Conservation (phyloP, 2,329 filamentous ascomycete genomes). For the Xylariaceae sp. region DNA sequence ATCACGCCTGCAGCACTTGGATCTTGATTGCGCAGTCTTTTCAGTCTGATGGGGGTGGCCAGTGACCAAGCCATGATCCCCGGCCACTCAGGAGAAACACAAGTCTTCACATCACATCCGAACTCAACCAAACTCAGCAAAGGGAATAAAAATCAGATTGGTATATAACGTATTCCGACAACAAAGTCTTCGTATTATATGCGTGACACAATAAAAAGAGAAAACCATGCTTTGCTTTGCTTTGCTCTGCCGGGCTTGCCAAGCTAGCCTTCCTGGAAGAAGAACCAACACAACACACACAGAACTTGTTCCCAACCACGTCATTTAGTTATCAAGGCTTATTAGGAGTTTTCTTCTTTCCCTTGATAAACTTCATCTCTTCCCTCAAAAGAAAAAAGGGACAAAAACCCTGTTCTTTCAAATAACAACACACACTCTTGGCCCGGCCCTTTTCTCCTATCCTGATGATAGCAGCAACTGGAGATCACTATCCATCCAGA, state of each 20-base stretch:
- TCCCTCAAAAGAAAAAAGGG: not conserved
- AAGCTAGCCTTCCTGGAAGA: slow-evolving; percentile 2
- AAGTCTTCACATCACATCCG: too few relatives aligned
- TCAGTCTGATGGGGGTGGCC: too few relatives aligned
- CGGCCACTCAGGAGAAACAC: too few relatives aligned
- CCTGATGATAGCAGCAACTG: not conserved
- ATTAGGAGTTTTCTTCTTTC: not conserved
- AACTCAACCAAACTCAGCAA: too few relatives aligned
- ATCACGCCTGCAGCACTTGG: too few relatives aligned
- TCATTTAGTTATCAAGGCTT: too few relatives aligned
- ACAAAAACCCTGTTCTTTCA: not conserved
- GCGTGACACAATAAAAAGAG: slow-evolving; percentile 2
- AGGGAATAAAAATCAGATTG: not conserved
- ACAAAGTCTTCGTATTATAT: slow-evolving; percentile 14
- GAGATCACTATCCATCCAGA: slow-evolving; percentile 1
- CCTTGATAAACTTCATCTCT: slow-evolving; percentile 3
- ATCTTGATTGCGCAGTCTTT: too few relatives aligned
- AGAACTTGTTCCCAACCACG: too few relatives aligned
- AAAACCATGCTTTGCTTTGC: slow-evolving; percentile 5
- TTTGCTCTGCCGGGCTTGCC: slow-evolving; percentile 13
- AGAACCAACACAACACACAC: not conserved
- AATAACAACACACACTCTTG: slow-evolving; percentile 1
- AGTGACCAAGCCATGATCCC: too few relatives aligned
- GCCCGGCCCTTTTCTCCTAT: slow-evolving; percentile 4
- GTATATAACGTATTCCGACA: slow-evolving; percentile 2